phyloP scores from a whole-genome alignment of 2,329 filamentous ascomycete species.

The Thielaviopsis populi region DNA sequence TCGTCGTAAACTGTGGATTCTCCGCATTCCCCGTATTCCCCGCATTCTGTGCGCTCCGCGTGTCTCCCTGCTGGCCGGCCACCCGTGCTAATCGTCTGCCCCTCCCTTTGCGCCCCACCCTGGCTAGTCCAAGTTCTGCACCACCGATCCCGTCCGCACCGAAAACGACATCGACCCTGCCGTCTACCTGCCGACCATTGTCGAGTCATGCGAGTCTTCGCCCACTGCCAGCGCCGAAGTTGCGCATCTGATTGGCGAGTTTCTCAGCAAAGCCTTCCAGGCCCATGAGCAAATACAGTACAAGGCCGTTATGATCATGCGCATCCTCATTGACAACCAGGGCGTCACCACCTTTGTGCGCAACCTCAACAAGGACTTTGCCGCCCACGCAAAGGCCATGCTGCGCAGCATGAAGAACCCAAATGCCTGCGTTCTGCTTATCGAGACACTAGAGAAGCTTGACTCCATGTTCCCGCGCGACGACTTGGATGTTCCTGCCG shows the following conservation, averaged over 20 bases:
- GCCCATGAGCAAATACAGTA: constrained; percentile 61
- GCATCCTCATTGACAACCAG: constrained; percentile 85
- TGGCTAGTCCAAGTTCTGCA: constrained; percentile 12
- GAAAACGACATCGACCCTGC: constrained; percentile 50
- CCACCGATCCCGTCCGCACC: constrained; percentile 11
- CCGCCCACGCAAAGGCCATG: constrained; percentile 58
- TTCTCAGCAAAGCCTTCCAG: constrained; percentile 57
- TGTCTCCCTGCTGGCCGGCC: neutral
- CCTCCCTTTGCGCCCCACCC: neutral
- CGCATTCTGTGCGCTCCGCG: neutral
- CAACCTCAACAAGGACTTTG: constrained; percentile 75
- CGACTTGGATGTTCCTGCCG: constrained; percentile 11
- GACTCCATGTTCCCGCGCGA: constrained; percentile 29
- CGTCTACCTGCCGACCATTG: constrained; percentile 79
- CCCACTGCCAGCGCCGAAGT: constrained; percentile 71
- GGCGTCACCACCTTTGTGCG: constrained; percentile 70
- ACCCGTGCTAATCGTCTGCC: neutral
- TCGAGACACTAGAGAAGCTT: constrained; percentile 72
- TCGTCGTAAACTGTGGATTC: neutral
- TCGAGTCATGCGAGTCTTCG: constrained; percentile 87
- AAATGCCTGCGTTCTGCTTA: constrained; percentile 68
- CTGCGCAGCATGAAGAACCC: constrained; percentile 56
- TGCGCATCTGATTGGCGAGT: constrained; percentile 67
- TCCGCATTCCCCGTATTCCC: neutral
- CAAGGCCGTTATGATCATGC: constrained; percentile 88